A percentile compares a stretch with the other conserved stretches of the same genome.
These are phyloP conservation scores for Elsinoe australis DNA, from an alignment of 2,329 filamentous ascomycete genomes.

Conservation along the genomic window DNA sequence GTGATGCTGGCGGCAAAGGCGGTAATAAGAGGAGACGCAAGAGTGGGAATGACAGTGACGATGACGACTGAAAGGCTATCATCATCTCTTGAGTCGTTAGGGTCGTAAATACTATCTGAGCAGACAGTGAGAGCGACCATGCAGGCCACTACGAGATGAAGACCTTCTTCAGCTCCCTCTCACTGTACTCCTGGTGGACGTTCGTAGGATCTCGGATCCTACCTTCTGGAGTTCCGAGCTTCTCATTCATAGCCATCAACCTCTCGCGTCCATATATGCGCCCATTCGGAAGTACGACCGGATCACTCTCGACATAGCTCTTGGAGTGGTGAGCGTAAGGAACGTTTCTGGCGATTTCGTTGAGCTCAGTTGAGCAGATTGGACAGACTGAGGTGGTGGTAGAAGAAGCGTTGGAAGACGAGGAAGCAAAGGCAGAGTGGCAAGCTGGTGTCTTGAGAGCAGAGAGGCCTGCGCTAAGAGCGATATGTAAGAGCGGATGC, in stretches of 20 bases:
- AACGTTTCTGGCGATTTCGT: conserved; percentile 77
- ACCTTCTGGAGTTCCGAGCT: conserved; percentile 60
- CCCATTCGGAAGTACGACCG: conserved; percentile 79
- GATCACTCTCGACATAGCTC: conserved; percentile 82
- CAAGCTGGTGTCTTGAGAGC: conserved; percentile 94
- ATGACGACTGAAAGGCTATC: conserved; percentile 23
- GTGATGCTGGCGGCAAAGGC: conserved; percentile 17
- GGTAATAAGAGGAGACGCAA: conserved; percentile 23
- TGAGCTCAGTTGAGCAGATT: conserved; percentile 92
- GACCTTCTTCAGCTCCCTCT: conserved; percentile 68
- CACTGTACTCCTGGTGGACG: conserved; percentile 54
- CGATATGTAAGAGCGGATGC: conserved; percentile 79
- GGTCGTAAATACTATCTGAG: background rate
- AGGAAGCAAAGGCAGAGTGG: conserved; percentile 59
- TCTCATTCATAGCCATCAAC: conserved; percentile 68
- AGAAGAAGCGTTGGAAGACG: conserved; percentile 43
- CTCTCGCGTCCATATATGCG: conserved; percentile 72
- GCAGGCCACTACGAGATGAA: conserved; percentile 61
- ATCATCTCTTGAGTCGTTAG: too few relatives aligned
- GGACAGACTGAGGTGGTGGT: conserved; percentile 72
- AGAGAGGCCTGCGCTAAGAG: conserved; percentile 81
- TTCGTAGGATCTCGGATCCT: conserved; percentile 73
- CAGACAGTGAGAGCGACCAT: conserved; percentile 6
- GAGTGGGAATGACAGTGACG: conserved; percentile 21
- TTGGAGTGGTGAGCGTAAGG: conserved; percentile 94